Percentiles rank a stretch among this genome's conserved stretches.
phyloP scores from a whole-genome alignment of 805 yeast species.

The Ogataea minuta region DNA sequence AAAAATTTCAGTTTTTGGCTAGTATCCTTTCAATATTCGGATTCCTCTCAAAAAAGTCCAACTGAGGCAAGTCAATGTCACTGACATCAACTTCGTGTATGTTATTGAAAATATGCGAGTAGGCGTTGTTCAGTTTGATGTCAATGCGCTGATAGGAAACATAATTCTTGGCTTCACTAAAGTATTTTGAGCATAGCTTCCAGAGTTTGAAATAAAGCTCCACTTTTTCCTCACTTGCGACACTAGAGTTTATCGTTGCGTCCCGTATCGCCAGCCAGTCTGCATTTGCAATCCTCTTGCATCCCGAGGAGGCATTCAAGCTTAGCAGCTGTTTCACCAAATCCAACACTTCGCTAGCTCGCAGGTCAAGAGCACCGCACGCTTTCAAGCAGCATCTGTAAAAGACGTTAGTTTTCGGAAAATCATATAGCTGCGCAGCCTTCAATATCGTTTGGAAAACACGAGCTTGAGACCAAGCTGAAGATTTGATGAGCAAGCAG shows the following conservation, averaged over 20 bases:
- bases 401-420: constrained; percentile 65
- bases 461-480: constrained; percentile 60
- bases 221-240: constrained; percentile 41
- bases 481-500: constrained; percentile 62
- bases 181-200: constrained; percentile 46
- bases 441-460: constrained; percentile 64
- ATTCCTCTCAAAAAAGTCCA: constrained; percentile 26
- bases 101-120: constrained; percentile 34
- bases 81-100: constrained; percentile 34
- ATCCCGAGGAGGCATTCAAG: constrained; percentile 49
- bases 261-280: constrained; percentile 85
- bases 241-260: constrained; percentile 56
- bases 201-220: constrained; percentile 53
- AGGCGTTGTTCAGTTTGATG: constrained; percentile 38
- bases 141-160: constrained; percentile 43
- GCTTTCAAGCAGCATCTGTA: constrained; percentile 73
- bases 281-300: constrained; percentile 65
- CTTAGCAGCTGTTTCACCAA: constrained; percentile 27
- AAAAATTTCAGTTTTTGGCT: constrained; percentile 10
- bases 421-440: constrained; percentile 56
- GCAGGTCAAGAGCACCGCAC: constrained; percentile 56
- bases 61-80: constrained; percentile 38
- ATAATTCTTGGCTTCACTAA: constrained; percentile 42
- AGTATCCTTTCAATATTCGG: constrained; percentile 8
- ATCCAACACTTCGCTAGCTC: constrained; percentile 49